Percentiles rank a stretch among this genome's conserved stretches.
Conservation (phyloP, 1,284 basidiomycete species). For the Cryptococcus amylolentus region DNA sequence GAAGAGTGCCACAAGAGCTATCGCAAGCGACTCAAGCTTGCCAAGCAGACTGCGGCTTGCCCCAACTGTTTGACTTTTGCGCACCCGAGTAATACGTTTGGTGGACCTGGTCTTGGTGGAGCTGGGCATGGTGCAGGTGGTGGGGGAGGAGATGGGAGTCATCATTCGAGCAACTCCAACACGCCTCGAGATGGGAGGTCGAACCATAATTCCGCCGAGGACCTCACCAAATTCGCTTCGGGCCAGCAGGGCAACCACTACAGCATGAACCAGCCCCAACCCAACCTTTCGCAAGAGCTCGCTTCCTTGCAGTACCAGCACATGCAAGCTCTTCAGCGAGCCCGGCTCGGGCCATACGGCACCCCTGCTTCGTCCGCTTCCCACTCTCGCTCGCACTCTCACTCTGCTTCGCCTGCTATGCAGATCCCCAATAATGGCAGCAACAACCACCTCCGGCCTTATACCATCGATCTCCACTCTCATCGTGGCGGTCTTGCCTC, state of each 20-base stretch:
- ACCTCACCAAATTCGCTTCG: slow-evolving; percentile 20
- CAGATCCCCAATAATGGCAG: background rate
- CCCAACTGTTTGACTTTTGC: slow-evolving; percentile 44
- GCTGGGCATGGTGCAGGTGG: slow-evolving; percentile 24
- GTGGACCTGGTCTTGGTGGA: slow-evolving; percentile 24
- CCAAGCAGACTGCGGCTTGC: slow-evolving; percentile 49
- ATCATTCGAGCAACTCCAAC: slow-evolving; percentile 39
- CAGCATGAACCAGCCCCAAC: slow-evolving; percentile 30
- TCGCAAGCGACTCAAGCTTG: slow-evolving; percentile 51
- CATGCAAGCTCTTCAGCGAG: slow-evolving; percentile 27
- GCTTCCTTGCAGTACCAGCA: slow-evolving; percentile 32
- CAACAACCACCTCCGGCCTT: slow-evolving; percentile 33
- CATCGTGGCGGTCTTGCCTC: slow-evolving; percentile 34
- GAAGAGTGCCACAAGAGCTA: slow-evolving; percentile 55
- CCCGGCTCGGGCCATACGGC: slow-evolving; percentile 6
- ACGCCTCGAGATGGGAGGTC: slow-evolving; percentile 45
- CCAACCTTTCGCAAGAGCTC: slow-evolving; percentile 27
- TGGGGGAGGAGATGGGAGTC: slow-evolving; percentile 26
- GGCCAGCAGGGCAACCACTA: slow-evolving; percentile 19
- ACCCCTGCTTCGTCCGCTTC: background rate
- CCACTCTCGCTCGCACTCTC: slow-evolving; percentile 5
- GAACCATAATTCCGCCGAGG: slow-evolving; percentile 18
- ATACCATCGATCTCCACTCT: slow-evolving; percentile 39
- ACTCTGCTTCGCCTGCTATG: slow-evolving; percentile 6
- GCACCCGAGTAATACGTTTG: slow-evolving; percentile 17